A percentile compares a stretch with the other conserved stretches of the same genome.
Conservation (phyloP, 2,329 filamentous ascomycete species). For the Phialophora expanda region DNA sequence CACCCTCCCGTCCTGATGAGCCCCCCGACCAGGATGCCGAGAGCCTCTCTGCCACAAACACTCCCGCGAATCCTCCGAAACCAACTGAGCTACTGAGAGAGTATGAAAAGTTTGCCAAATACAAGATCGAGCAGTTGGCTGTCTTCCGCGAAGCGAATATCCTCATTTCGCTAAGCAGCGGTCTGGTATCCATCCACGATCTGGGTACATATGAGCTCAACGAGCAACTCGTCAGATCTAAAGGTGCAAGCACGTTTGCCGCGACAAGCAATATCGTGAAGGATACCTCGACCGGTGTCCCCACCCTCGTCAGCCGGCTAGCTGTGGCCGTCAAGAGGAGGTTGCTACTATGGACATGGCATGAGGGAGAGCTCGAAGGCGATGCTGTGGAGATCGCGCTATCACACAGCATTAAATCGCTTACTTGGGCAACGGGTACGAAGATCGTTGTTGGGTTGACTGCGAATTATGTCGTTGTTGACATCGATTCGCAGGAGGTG, state of each 20-base stretch:
- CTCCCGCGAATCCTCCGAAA: constrained; percentile 40
- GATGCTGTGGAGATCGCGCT: constrained; percentile 78
- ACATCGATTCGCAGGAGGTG: constrained; percentile 74
- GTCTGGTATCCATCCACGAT: constrained; percentile 87
- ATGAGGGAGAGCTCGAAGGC: constrained; percentile 82
- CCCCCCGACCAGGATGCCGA: constrained; percentile 42
- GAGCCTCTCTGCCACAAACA: constrained; percentile 32
- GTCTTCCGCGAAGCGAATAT: constrained; percentile 94
- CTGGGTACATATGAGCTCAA: constrained; percentile 81
- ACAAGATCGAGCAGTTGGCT: constrained; percentile 89
- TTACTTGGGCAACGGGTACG: constrained; percentile 89
- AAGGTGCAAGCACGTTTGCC: constrained; percentile 86
- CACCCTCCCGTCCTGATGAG: constrained; percentile 41
- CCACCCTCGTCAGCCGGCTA: constrained; percentile 87
- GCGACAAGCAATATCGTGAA: constrained; percentile 96
- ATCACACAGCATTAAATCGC: constrained; percentile 79
- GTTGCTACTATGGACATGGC: constrained; percentile 91
- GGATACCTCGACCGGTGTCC: constrained; percentile 82
- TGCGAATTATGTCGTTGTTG: constrained; percentile 85
- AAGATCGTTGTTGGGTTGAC: constrained; percentile 90
- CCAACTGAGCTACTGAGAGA: constrained; percentile 86
- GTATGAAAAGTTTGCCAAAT: constrained; percentile 89
- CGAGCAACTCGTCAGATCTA: constrained; percentile 79
- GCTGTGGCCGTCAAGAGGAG: constrained; percentile 93
- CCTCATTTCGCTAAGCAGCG: constrained; percentile 88